Percentiles rank a stretch among this genome's conserved stretches.
Conservation (phyloP, 2,329 filamentous ascomycete genomes). For the Fusarium clavum region DNA sequence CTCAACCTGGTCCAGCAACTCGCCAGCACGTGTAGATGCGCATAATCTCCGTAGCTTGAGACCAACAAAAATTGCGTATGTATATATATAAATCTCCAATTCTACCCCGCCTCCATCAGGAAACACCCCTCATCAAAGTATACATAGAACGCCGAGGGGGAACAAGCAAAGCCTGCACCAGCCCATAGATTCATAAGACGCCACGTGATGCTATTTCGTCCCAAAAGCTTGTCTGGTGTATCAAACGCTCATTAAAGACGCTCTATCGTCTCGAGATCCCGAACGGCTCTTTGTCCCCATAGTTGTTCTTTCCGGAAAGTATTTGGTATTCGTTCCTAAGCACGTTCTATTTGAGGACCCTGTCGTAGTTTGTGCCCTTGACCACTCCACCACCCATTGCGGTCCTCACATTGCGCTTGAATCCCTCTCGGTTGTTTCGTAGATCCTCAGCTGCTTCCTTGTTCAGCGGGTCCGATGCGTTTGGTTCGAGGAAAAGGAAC, state of each 20-base stretch:
- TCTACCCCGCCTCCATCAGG: slow-evolving; percentile 7
- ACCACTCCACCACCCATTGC: slow-evolving; percentile 86
- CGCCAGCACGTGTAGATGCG: neutral
- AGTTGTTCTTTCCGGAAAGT: slow-evolving; percentile 13
- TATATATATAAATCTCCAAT: slow-evolving; percentile 15
- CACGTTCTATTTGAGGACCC: slow-evolving; percentile 72
- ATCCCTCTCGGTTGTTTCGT: slow-evolving; percentile 83
- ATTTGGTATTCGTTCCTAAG: slow-evolving; percentile 8
- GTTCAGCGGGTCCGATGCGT: slow-evolving; percentile 96
- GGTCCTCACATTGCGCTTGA: slow-evolving; percentile 88
- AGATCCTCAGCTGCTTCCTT: slow-evolving; percentile 97
- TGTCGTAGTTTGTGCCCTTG: slow-evolving; percentile 78
- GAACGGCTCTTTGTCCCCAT: slow-evolving; percentile 5
- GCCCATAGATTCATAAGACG: slow-evolving; percentile 37
- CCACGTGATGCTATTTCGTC: slow-evolving; percentile 31
- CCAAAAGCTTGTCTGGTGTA: slow-evolving; percentile 26
- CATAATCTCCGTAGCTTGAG: slow-evolving; percentile 1
- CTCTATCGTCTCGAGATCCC: slow-evolving; percentile 16
- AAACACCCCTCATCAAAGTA: slow-evolving; percentile 1
- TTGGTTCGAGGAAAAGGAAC: slow-evolving; percentile 98
- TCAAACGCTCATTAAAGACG: slow-evolving; percentile 20
- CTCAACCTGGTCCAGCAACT: slow-evolving; percentile 2
- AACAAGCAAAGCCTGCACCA: slow-evolving; percentile 22
- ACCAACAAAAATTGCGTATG: neutral
- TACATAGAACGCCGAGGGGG: slow-evolving; percentile 8